Evolutionary conservation across 192 early-diverging fungal species (phyloP).

Genomic region (Coemansia sp.): DNA sequence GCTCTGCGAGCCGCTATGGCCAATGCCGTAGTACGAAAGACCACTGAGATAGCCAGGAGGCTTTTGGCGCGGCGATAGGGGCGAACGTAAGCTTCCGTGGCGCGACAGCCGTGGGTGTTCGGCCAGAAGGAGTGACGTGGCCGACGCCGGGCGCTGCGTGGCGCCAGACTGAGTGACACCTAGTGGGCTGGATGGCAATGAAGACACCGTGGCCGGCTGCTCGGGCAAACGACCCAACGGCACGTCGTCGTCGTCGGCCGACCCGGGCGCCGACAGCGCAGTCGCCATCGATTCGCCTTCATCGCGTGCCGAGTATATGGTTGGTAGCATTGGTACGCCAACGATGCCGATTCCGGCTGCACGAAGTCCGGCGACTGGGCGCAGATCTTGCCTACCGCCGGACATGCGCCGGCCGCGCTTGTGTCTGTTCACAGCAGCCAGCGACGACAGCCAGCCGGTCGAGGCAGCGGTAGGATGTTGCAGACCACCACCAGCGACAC

Average conservation of each 20-base stretch:
- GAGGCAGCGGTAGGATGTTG: neutral
- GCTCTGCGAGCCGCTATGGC: constrained; percentile 2
- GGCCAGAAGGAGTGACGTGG: neutral
- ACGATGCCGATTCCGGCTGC: constrained; percentile 1
- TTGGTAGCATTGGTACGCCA: constrained; percentile 20
- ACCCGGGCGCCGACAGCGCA: neutral
- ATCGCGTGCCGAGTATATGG: constrained; percentile 34
- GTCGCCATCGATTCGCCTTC: constrained; percentile 9
- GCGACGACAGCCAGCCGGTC: constrained; percentile 31
- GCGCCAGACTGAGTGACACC: neutral
- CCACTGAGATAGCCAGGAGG: no score
- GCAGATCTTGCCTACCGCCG: constrained; percentile 16
- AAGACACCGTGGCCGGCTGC: neutral
- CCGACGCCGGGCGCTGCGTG: neutral
- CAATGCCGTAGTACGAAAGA: constrained; percentile 5
- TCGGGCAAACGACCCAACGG: neutral
- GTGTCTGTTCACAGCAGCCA: constrained; percentile 4
- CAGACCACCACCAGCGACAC: neutral
- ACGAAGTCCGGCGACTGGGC: constrained; percentile 3
- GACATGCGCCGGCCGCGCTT: constrained; percentile 28
- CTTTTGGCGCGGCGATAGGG: neutral
- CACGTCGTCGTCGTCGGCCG: constrained; percentile 8
- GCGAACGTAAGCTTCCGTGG: constrained; percentile 17
- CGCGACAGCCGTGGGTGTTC: constrained; percentile 1
- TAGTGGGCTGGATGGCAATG: neutral